Base-by-base conservation (phyloP, 2,329 filamentous ascomycete species). In the Xylariales sp. region DNA sequence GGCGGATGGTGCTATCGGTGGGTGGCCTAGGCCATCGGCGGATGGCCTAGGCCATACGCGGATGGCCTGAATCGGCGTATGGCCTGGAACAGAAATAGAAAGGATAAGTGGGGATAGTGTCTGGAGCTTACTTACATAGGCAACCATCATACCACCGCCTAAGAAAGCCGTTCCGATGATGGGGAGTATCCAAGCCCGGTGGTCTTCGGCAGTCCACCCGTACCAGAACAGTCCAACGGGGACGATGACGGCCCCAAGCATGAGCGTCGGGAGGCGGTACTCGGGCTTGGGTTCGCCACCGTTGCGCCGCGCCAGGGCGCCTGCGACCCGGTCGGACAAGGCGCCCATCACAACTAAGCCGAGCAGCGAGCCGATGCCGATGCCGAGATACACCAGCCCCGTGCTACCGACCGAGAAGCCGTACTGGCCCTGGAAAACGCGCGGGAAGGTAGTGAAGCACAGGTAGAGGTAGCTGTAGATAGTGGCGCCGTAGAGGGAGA, bases 391-490 rank as follows among this genome's bases (percentile, higher is more conserved):
- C 7, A 70, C 62, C 4, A 76, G 56, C 1, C 72, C 72, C 0
- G 69, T 66, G 39, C 63, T 49, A 39, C 69, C 67, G 11, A 64
- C 55, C 30, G 53, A 57, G 59, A 69, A 76, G 44, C 60, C 61
- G 45, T 76, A 76, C 11, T 58, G 60, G 23, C 57, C 52, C 42
- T 64, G 54, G 43, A 76, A 76, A 18, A 73, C 67, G 6, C 63
- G 58, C 14, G 71, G 65, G 44, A 76, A 69, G 14, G 70, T 72
- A 43, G 69, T 74, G 57, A 74, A 75, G 47, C 76, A 65, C 6
- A 76, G 60, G 50, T 76, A 76, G 15, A 75, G 60, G 33, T 66
- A 66, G 33, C 71, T 71, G 47, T 75, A 75, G 17, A 62, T 60
- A 47, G 75, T 72, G 30, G 72, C 67, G 29, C 70, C 64, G 56